Evolutionary conservation across 2,329 filamentous ascomycete species (phyloP).

Genomic region (Colletotrichum somersetense): DNA sequence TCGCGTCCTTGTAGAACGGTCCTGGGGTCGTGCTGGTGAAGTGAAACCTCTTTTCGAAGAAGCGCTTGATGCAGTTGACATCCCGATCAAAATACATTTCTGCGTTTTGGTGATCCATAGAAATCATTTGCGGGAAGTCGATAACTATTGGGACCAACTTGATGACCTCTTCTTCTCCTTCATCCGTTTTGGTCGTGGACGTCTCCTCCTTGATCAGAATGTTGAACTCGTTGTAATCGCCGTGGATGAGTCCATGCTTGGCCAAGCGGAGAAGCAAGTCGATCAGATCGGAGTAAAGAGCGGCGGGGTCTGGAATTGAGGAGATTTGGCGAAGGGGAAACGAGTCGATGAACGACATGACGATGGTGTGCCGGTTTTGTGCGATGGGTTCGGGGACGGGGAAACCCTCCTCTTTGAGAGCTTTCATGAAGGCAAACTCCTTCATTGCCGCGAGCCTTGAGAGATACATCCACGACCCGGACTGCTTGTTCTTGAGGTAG

Average conservation of each 20-base stretch:
- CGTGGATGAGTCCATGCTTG: slow-evolving; percentile 90
- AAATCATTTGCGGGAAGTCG: slow-evolving; percentile 98
- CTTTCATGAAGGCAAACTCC: slow-evolving; percentile 95
- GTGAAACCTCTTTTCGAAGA: slow-evolving; percentile 89
- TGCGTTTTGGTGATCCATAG: slow-evolving; percentile 91
- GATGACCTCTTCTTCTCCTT: slow-evolving; percentile 59
- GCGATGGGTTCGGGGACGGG: slow-evolving; percentile 88
- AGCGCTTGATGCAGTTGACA: slow-evolving; percentile 94
- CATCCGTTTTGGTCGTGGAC: slow-evolving; percentile 49
- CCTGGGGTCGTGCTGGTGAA: slow-evolving; percentile 86
- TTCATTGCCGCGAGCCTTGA: slow-evolving; percentile 92
- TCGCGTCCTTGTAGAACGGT: slow-evolving; percentile 87
- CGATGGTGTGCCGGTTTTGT: slow-evolving; percentile 93
- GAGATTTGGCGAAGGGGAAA: slow-evolving; percentile 92
- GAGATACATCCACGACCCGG: slow-evolving; percentile 98
- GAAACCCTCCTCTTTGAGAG: slow-evolving; percentile 85
- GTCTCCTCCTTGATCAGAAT: slow-evolving; percentile 87
- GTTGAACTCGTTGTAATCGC: slow-evolving; percentile 99
- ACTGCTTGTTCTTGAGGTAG: slow-evolving; percentile 85
- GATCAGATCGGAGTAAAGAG: slow-evolving; percentile 93
- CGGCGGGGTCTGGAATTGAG: slow-evolving; percentile 83
- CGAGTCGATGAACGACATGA: slow-evolving; percentile 94
- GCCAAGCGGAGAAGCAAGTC: slow-evolving; percentile 86
- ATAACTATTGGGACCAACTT: slow-evolving; percentile 86
- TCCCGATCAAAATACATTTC: slow-evolving; percentile 98